Base-by-base conservation (phyloP, 1,139 yeast species). In the Protomyces inundatus region DNA sequence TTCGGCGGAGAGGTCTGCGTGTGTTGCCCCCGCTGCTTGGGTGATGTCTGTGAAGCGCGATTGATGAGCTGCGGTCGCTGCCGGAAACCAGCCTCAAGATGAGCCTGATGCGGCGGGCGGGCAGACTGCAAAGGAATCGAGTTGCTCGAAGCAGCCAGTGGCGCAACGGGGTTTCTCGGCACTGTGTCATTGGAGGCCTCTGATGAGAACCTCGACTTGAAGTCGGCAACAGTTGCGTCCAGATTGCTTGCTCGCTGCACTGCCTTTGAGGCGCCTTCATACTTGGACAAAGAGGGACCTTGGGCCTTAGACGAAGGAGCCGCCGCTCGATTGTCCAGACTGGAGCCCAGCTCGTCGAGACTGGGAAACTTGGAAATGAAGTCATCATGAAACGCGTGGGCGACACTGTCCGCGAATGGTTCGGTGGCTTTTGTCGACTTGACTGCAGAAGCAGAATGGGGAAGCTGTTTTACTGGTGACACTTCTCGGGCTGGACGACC, bases 401-500 rank as follows among this genome's bases (percentile, higher is more conserved):
- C 42, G 23, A 23, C 14, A 23, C 23, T 23, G 23, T 23, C 23
- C 23, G 23, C 23, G 23, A 23, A 23, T 23, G 6, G 6, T 34
- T 36, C 7, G 48, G 61, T 9, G 23, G 48, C 16, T 14, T 37
- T 32, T 10, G 3, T 16, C 10, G 33, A 16, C 37, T 32, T 30
- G 46, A 36, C 50, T 37, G 50, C n/a, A 14, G 36, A 16, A 12
- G 46, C 50, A 6, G 34, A 16, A 33, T 48, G 39, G 2, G 10
- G n/a, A 4, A 30, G 63, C 10, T 42, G 12, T n/a, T 30, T 23
- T 1, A 55, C 37, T 12, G 65, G 64, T 48, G 66, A 48, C 7
- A 36, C 52, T 12, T 55, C 48, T 33, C 67, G 66, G 4, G 66
- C 66, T 7, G 66, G 64, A 7, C 70, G 67, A 12, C 69, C 70